Base-by-base conservation (phyloP, 1,139 yeast species). In the Suhomyces anneliseae region DNA sequence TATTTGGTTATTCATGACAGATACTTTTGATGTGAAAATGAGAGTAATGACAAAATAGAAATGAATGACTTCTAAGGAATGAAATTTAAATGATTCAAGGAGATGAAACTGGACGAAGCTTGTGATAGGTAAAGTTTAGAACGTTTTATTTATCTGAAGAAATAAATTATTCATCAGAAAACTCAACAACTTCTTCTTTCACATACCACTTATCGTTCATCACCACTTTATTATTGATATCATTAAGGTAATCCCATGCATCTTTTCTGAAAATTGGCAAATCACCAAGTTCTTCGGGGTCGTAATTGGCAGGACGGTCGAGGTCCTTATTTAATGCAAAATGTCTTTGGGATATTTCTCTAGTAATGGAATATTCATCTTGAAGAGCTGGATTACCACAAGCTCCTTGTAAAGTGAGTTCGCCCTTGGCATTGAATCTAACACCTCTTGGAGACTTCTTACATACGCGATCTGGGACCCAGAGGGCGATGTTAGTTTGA, bases 401-500 rank as follows among this genome's bases (percentile, higher is more conserved):
- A 24, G 74, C 71, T 4, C 74, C 74, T 40, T 52, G 50, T 8
- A 55, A 49, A n/a, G 66, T 55, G 27, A 68, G 44, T 5, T 35
- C 41, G 8, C 49, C 65, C 9, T 58, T 36, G 2, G 48, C 51
- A 40, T 60, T 60, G 50, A 69, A 72, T 48, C 78, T 55, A 33
- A 57, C 46, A 2, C 48, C 39, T 35, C 49, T 35, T 8, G 74
- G 72, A 1, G 69, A 55, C 6, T 42, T 27, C 9, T 46, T 38
- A 50, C 76, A 71, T 11, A 63, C 53, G 12, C 57, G 50, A 51
- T 75, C 74, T 8, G 75, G 68, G 1, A 76, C 78, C 81, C 81
- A 76, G 40, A 76, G 54, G 27, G 66, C 60, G 39, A 76, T 64
- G 49, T 74, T 78, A 11, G 54, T 47, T 51, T 73, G 79, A 59